A percentile compares a stretch with the other conserved stretches of the same genome.
phyloP scores from a whole-genome alignment of 306 rosid species.

The Malus orientalis region DNA sequence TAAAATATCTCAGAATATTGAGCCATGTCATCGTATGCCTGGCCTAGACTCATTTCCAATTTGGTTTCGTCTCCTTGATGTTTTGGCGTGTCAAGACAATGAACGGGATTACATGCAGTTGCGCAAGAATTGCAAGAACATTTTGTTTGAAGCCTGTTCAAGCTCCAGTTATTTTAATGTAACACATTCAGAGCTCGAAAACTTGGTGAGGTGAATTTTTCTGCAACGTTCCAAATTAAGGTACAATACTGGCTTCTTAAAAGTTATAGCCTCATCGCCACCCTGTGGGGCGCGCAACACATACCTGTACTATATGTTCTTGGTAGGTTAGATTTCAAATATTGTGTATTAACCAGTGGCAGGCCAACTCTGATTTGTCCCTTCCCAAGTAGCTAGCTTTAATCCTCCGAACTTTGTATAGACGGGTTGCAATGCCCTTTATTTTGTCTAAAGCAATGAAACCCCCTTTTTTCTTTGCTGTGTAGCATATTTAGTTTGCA shows the following conservation, averaged over 20 bases:
- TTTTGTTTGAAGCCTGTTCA: conserved; percentile 22
- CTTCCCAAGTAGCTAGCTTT: background rate
- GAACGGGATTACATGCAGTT: background rate
- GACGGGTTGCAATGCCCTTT: conserved; percentile 7
- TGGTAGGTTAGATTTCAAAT: conserved; percentile 21
- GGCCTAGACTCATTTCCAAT: background rate
- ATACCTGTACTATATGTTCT: conserved; percentile 37
- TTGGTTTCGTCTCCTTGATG: conserved; percentile 18
- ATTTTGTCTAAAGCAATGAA: background rate
- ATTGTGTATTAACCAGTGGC: conserved; percentile 28
- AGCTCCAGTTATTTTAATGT: conserved; percentile 1
- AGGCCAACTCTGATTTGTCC: conserved; percentile 11
- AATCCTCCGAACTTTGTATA: conserved; percentile 28
- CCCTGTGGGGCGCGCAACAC: conserved; percentile 17
- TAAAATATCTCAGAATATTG: background rate
- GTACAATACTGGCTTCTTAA: conserved; percentile 9
- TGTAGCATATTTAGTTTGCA: background rate
- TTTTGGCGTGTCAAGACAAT: background rate
- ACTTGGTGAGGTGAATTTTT: conserved; percentile 13
- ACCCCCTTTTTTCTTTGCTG: background rate
- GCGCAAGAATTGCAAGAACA: conserved; percentile 13
- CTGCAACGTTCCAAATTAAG: conserved; percentile 2
- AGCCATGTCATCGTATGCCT: background rate
- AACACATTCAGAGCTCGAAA: background rate
- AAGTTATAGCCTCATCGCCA: conserved; percentile 4